phyloP scores from a whole-genome alignment of 257 asterid genomes.

The Solanum lignicaule region DNA sequence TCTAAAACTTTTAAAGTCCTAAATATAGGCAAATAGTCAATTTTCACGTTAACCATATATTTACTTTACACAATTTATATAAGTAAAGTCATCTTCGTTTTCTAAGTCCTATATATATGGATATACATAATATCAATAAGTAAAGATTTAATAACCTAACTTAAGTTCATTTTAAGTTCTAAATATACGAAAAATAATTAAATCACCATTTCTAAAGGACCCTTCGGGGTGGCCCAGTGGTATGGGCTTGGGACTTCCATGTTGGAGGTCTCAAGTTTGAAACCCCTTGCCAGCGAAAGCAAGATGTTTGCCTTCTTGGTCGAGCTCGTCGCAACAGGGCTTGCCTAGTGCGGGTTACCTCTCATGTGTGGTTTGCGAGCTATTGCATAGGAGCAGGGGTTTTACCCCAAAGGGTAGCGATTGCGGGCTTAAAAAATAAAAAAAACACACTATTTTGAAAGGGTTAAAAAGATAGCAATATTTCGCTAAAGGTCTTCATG shows the following conservation, averaged over 20 bases:
- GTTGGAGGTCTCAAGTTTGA: background rate
- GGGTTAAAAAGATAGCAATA: background rate
- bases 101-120: background rate
- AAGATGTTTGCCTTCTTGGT: background rate
- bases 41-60: background rate
- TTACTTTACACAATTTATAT: background rate
- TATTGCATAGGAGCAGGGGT: background rate
- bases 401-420: background rate
- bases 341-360: background rate
- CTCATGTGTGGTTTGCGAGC: background rate
- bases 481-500: background rate
- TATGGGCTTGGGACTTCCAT: background rate
- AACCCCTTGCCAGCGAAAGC: background rate
- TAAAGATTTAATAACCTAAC: background rate
- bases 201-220: background rate
- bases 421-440: background rate
- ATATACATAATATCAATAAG: background rate
- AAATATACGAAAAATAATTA: background rate
- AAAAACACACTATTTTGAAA: background rate
- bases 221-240: background rate
- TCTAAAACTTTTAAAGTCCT: background rate
- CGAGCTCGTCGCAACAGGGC: background rate
- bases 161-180: background rate
- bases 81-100: background rate
- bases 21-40: background rate